Conservation (phyloP, 139 green algal species). For the Coelastrella sp. region DNA sequence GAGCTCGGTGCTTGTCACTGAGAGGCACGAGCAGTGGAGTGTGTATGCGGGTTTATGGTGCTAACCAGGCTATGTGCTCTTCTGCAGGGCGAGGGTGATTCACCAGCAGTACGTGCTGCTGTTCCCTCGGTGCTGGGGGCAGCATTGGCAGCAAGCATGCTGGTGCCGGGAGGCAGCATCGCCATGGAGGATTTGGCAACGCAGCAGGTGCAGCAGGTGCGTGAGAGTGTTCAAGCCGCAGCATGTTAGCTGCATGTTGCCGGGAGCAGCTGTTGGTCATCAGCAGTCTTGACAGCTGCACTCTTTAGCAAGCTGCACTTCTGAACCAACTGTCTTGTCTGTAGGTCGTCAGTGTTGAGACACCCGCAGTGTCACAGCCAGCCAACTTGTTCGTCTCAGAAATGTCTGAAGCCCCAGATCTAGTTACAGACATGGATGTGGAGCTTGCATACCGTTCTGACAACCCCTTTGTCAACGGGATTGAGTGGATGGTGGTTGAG, state of each 20-base stretch:
- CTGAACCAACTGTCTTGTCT: background rate
- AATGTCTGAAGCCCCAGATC: background rate
- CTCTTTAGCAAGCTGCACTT: no score
- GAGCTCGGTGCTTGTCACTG: background rate
- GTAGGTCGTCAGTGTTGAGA: background rate
- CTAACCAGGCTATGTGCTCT: background rate
- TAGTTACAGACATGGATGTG: constrained; percentile 8
- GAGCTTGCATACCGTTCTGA: background rate
- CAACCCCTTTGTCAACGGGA: background rate
- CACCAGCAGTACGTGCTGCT: background rate
- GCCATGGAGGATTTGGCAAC: background rate
- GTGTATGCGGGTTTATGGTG: background rate
- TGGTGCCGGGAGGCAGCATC: background rate
- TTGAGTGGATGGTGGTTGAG: constrained; percentile 38
- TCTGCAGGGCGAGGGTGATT: constrained; percentile 1
- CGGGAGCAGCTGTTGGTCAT: no score
- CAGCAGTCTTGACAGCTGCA: background rate
- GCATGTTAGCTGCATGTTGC: no score
- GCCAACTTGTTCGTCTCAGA: background rate
- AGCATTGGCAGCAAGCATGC: background rate
- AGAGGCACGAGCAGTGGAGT: background rate
- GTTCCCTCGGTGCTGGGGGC: background rate
- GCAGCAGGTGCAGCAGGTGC: background rate
- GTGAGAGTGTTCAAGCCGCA: background rate
- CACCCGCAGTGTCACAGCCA: background rate